Base-by-base conservation (phyloP, 768 basidiomycete species). In the Tubosaeta sp. region DNA sequence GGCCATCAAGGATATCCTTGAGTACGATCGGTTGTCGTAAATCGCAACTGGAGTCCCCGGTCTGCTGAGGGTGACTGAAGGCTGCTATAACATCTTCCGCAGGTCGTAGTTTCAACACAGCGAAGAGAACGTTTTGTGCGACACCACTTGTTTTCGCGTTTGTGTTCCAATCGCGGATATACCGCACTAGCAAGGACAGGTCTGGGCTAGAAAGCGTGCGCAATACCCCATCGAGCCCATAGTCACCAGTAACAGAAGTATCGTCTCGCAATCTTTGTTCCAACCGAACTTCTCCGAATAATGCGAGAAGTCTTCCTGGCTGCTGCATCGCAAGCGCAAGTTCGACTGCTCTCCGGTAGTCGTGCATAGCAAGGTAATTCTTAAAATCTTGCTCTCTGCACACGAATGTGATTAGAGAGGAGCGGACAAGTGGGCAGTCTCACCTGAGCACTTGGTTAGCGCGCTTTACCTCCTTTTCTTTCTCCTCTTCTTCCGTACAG, bases 311-410 rank as follows among this genome's bases (percentile, higher is more conserved):
- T 26, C 91, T 83, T 22, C 92, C 91, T 10, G 95, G 97, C 63
- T 98, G 95, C 53, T 87, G 82, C 86, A 97, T 95, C 2, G 87
- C 82, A 52, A 99, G 78, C 7, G 95, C 95, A 41, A 98, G 82
- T 58, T 91, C 77, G 61, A 98, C 92, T 1, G 97, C 97, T 63
- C 83, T 84, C 51, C 82, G 84, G 71, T 97, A 97, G 68, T 98
- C 94, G 53, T 88, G 83, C 59, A 97, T 71, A 12, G 84, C 77
- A 51, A 98, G 72, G 62, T 90, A 97, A 67, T 97, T 97, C 60
- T 83, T 72, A 68, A 95, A 95, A 63, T 97, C 93, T 79, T 99
- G 97, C 66, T 97, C 93, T 65, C 95, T 97, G 66, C n/a, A 31
- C n/a, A 29, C 41, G n/a, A 38, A 56, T 56, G 45, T 46, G 53